These are phyloP conservation scores for Globisporangium mamillatum DNA, from an alignment of 352 stramenopile genomes.

Conservation along the genomic window DNA sequence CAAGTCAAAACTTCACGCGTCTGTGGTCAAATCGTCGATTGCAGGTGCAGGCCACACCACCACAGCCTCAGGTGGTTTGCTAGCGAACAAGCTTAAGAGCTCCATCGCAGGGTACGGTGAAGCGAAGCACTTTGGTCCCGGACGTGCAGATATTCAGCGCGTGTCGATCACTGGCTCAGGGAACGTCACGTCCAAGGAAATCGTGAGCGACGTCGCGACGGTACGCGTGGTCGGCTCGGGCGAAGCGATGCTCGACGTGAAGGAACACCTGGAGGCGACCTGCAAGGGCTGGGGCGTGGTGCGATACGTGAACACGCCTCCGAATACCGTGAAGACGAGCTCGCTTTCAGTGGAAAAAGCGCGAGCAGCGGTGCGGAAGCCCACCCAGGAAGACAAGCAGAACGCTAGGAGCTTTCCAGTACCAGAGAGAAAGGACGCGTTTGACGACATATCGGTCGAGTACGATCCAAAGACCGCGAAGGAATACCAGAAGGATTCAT, in stretches of 20 bases:
- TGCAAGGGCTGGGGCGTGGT: constrained; percentile 10
- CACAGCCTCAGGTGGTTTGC: neutral
- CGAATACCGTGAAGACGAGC: neutral
- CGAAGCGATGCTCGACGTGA: constrained; percentile 10
- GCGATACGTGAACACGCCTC: constrained; percentile 9
- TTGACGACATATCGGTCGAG: constrained; percentile 10
- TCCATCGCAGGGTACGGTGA: constrained; percentile 13
- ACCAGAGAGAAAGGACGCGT: constrained; percentile 5
- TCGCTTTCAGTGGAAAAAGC: constrained; percentile 9
- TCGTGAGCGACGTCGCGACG: constrained; percentile 10
- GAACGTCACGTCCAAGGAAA: neutral
- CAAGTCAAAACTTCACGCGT: neutral
- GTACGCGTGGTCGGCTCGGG: constrained; percentile 6
- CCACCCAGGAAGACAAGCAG: neutral
- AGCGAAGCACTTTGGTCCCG: constrained; percentile 1
- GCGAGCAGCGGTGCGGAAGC: neutral
- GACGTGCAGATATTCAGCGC: neutral
- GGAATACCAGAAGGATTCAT: neutral
- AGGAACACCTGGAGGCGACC: neutral
- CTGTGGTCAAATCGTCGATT: constrained; percentile 12
- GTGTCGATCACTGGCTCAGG: constrained; percentile 13
- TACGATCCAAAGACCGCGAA: constrained; percentile 6
- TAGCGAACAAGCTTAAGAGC: constrained; percentile 10
- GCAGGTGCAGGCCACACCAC: neutral
- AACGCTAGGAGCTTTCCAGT: neutral